phyloP scores from a whole-genome alignment of 2,329 filamentous ascomycete genomes.

The Nectriaceae sp. region DNA sequence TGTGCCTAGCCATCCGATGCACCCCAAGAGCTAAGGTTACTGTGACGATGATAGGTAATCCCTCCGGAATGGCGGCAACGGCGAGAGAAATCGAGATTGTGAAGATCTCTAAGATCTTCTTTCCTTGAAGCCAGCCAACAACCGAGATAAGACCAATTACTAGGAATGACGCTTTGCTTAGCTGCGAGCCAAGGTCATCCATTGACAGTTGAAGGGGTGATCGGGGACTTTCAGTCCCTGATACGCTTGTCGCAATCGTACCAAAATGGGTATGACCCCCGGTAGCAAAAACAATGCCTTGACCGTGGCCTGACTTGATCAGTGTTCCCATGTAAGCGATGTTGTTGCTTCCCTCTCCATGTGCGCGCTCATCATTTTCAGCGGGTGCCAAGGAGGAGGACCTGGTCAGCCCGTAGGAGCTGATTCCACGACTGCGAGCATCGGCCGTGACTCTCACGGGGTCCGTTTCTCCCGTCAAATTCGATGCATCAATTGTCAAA shows the following conservation, averaged over 20 bases:
- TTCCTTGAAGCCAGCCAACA: conserved; percentile 87
- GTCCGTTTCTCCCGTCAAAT: conserved; percentile 95
- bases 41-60: conserved; percentile 95
- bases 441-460: conserved; percentile 79
- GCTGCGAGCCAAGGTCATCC: conserved; percentile 94
- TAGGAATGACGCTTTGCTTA: conserved; percentile 95
- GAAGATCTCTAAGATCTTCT: conserved; percentile 89
- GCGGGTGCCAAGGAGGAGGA: conserved; percentile 42
- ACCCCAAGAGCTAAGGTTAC: conserved; percentile 95
- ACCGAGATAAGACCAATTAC: conserved; percentile 93
- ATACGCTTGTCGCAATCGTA: conserved; percentile 90
- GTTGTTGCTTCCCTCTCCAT: conserved; percentile 75
- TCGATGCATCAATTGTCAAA: conserved; percentile 93
- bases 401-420: conserved; percentile 31
- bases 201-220: conserved; percentile 94
- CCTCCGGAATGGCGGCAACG: conserved; percentile 94
- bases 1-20: conserved; percentile 90
- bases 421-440: conserved; percentile 41
- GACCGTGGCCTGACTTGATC: conserved; percentile 91
- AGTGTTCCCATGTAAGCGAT: conserved; percentile 98
- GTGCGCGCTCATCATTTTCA: conserved; percentile 60
- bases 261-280: conserved; percentile 94
- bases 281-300: conserved; percentile 96
- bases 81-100: conserved; percentile 96
- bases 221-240: conserved; percentile 91